Evolutionary conservation across 2,329 filamentous ascomycete genomes (phyloP).

Genomic region (Ophiostoma perfectum): DNA sequence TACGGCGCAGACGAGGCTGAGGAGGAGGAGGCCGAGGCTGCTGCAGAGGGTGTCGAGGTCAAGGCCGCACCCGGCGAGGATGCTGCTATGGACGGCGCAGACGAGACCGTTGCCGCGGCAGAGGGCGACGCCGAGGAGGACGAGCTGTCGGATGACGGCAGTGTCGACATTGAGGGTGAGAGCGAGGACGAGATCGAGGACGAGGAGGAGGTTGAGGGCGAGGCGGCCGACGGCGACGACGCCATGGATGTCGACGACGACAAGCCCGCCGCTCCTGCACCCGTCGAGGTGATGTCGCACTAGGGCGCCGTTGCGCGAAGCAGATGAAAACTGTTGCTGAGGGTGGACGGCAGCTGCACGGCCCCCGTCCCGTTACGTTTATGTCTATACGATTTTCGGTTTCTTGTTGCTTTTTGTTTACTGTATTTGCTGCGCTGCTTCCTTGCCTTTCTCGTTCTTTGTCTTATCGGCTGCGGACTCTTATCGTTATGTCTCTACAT

Average conservation of each 20-base stretch:
- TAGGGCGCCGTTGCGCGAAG: conserved; percentile 17
- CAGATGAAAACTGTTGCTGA: neutral
- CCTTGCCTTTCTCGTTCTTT: neutral
- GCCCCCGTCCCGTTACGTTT: neutral
- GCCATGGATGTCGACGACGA: conserved; percentile 37
- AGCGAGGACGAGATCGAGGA: conserved; percentile 38
- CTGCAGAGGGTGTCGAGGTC: conserved; percentile 23
- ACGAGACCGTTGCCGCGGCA: conserved; percentile 22
- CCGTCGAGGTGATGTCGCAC: conserved; percentile 31
- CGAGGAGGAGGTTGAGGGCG: conserved; percentile 32
- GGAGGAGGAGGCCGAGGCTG: conserved; percentile 40
- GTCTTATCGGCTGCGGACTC: neutral
- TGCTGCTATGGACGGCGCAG: conserved; percentile 34
- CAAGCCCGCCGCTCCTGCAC: conserved; percentile 27
- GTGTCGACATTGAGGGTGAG: conserved; percentile 38
- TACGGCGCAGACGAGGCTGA: conserved; percentile 87
- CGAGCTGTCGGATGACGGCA: conserved; percentile 38
- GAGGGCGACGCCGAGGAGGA: conserved; percentile 33
- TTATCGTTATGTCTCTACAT: neutral
- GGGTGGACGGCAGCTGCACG: neutral
- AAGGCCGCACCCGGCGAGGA: conserved; percentile 28
- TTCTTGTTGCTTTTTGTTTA: neutral
- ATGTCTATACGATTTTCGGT: conserved; percentile 5
- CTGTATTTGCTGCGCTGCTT: neutral
- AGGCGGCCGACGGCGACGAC: conserved; percentile 32